phyloP scores from a whole-genome alignment of 2,329 filamentous ascomycete species.

The Penicillium sp. region DNA sequence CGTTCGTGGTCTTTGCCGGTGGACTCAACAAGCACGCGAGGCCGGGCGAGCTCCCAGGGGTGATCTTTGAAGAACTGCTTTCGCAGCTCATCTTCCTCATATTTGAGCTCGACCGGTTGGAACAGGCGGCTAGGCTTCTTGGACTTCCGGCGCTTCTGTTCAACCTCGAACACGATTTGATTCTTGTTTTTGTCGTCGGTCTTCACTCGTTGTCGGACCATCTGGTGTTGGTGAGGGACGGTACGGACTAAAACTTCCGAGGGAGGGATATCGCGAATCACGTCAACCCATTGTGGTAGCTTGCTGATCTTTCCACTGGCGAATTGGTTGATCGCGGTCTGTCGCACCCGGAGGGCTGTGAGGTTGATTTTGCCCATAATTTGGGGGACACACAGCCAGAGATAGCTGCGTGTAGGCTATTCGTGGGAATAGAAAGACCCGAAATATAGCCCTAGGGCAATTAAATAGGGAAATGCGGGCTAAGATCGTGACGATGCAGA shows the following conservation, averaged over 20 bases:
- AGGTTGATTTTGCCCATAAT: constrained; percentile 50
- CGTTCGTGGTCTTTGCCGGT: constrained; percentile 77
- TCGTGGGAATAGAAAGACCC: neutral
- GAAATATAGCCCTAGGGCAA: neutral
- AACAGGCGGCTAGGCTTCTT: constrained; percentile 74
- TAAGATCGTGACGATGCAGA: constrained; percentile 1
- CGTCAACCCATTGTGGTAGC: constrained; percentile 56
- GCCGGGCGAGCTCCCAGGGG: constrained; percentile 93
- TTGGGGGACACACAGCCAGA: neutral
- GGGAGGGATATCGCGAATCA: constrained; percentile 60
- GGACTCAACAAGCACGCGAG: constrained; percentile 78
- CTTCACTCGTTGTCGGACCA: constrained; percentile 42
- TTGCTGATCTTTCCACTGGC: constrained; percentile 35
- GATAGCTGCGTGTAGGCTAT: neutral
- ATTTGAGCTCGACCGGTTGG: constrained; percentile 73
- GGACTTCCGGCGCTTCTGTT: constrained; percentile 45
- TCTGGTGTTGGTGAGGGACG: constrained; percentile 49
- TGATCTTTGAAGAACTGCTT: constrained; percentile 87
- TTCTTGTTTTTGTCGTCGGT: constrained; percentile 28
- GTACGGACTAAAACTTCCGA: constrained; percentile 61
- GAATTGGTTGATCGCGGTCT: constrained; percentile 42
- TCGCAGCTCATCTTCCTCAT: constrained; percentile 81
- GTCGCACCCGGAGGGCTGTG: constrained; percentile 47
- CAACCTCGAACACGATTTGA: constrained; percentile 37
- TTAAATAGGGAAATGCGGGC: neutral